Conservation (phyloP, 2,329 filamentous ascomycete species). For the Lachnellula hyalina region DNA sequence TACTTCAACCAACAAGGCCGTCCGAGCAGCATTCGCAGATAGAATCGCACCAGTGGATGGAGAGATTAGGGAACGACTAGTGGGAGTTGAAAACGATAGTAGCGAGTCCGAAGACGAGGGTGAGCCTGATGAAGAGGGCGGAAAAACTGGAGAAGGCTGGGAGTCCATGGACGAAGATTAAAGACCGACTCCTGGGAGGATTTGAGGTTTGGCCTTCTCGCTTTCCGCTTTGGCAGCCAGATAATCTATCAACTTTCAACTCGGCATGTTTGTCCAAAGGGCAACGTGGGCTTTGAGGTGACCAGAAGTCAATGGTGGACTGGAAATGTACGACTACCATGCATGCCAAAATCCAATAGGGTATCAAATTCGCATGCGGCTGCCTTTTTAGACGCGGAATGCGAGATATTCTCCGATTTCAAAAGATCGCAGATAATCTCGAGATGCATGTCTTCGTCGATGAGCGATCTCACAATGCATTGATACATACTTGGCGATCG, state of each 20-base stretch:
- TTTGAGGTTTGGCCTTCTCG: not conserved
- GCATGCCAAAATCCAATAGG: not conserved
- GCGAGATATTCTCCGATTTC: slow-evolving; percentile 5
- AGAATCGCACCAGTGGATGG: slow-evolving; percentile 57
- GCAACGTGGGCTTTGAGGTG: no score
- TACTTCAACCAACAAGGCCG: slow-evolving; percentile 75
- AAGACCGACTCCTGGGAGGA: slow-evolving; percentile 5
- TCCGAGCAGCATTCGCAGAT: slow-evolving; percentile 76
- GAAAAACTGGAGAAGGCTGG: slow-evolving; percentile 34
- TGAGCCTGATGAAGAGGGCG: slow-evolving; percentile 45
- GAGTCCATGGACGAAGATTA: slow-evolving; percentile 56
- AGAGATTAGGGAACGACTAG: slow-evolving; percentile 67
- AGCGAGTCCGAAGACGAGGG: slow-evolving; percentile 59
- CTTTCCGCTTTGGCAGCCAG: not conserved
- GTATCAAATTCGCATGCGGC: not conserved
- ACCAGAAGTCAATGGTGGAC: no score
- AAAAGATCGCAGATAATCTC: slow-evolving; percentile 8
- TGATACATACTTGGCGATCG: slow-evolving; percentile 4
- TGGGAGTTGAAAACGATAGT: slow-evolving; percentile 65
- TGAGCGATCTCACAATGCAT: slow-evolving; percentile 6
- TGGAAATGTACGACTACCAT: not conserved
- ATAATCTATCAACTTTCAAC: no score
- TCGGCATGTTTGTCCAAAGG: no score
- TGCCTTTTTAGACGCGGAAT: slow-evolving; percentile 5
- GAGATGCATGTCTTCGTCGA: slow-evolving; percentile 4